Percentiles rank a stretch among this genome's conserved stretches.
These are phyloP conservation scores for Aspergillus flavus DNA, from an alignment of 2,329 filamentous ascomycete genomes.

Conservation along the genomic window DNA sequence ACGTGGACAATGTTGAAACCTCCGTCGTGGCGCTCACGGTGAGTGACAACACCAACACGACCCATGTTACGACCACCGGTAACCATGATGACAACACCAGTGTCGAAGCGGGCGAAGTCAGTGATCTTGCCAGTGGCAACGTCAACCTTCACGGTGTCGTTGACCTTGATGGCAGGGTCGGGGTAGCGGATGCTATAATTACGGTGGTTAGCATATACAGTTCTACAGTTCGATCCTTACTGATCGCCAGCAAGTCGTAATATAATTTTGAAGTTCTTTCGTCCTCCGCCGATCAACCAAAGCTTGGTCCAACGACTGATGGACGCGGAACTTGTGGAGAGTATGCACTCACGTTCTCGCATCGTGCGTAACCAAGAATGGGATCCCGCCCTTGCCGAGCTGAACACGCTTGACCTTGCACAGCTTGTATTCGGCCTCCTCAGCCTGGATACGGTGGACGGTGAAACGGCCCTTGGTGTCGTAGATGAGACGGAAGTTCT, in stretches of 20 bases:
- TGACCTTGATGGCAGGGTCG: slow-evolving; percentile 97
- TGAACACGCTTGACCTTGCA: slow-evolving; percentile 99
- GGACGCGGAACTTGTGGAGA: slow-evolving; percentile 74
- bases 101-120: slow-evolving; percentile 99
- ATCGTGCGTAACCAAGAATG: slow-evolving; percentile 99
- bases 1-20: slow-evolving; percentile 99
- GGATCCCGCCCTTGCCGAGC: slow-evolving; percentile 98
- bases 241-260: slow-evolving; percentile 31
- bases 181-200: slow-evolving; percentile 91
- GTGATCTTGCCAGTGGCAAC: slow-evolving; percentile 94
- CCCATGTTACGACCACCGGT: slow-evolving; percentile 99
- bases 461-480: slow-evolving; percentile 99
- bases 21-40: slow-evolving; percentile 99
- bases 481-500: slow-evolving; percentile 99
- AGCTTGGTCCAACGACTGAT: slow-evolving; percentile 99
- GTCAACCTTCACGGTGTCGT: slow-evolving; percentile 99
- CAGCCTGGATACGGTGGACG: slow-evolving; percentile 97
- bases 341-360: slow-evolving; percentile 95
- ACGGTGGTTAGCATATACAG: slow-evolving; percentile 37
- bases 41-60: slow-evolving; percentile 99
- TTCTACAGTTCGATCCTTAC: slow-evolving; percentile 31
- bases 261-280: slow-evolving; percentile 29
- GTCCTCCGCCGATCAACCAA: slow-evolving; percentile 67
- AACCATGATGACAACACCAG: slow-evolving; percentile 95
- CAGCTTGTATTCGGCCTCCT: slow-evolving; percentile 99